Evolutionary conservation across 2,329 filamentous ascomycete genomes (phyloP).

Genomic region (Nannizzia gypsea): DNA sequence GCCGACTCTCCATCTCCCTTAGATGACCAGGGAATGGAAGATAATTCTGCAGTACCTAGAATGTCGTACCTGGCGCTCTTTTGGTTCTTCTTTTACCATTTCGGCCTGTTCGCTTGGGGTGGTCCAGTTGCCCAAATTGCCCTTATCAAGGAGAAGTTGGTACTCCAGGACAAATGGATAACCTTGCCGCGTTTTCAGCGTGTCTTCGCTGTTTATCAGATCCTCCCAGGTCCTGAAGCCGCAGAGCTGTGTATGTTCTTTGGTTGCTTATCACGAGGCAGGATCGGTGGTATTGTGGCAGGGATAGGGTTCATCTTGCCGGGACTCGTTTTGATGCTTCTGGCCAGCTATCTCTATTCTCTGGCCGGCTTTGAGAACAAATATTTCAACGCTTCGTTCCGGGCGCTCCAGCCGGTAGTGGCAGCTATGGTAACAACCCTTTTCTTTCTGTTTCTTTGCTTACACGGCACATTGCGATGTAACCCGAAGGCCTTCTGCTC

Average conservation of each 20-base stretch:
- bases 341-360: neutral
- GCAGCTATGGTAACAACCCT: neutral
- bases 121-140: conserved; percentile 2
- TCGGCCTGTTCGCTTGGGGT: conserved; percentile 3
- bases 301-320: neutral
- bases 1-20: no score
- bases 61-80: no score
- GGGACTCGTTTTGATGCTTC: neutral
- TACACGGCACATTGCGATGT: no score
- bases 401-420: neutral
- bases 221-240: neutral
- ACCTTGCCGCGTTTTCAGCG: neutral
- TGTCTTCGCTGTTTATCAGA: conserved; percentile 1
- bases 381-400: neutral
- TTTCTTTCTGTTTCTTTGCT: no score
- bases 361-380: neutral
- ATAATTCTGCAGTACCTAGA: no score
- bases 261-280: neutral
- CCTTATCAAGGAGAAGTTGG: conserved; percentile 1
- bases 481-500: no score
- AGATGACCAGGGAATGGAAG: no score
- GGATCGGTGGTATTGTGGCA: neutral
- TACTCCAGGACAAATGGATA: neutral
- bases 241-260: conserved; percentile 3
- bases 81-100: conserved; percentile 5